A percentile compares a stretch with the other conserved stretches of the same genome.
Conservation (phyloP, 1,284 basidiomycete genomes). For the Boletellus sp. region DNA sequence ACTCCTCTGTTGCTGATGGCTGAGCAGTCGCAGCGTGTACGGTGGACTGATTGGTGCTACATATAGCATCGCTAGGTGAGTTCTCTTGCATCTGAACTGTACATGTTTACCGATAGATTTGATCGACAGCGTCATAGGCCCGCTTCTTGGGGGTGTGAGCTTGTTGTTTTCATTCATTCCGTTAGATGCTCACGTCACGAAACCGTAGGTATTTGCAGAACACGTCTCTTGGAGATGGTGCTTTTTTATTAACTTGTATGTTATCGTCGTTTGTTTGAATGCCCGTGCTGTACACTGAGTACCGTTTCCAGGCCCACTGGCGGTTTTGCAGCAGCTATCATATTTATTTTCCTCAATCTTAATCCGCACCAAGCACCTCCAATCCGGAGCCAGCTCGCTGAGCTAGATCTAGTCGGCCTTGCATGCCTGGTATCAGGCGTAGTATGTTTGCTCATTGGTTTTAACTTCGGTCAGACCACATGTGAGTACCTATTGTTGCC, state of each 20-base stretch:
- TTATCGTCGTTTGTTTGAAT: no score
- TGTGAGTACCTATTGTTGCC: slow-evolving; percentile 43
- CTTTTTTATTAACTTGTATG: slow-evolving; percentile 71
- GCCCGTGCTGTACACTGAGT: neutral
- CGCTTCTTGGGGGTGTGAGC: slow-evolving; percentile 64
- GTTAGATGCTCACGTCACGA: no score
- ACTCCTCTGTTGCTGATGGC: no score
- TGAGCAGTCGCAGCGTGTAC: slow-evolving; percentile 68
- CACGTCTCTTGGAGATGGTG: slow-evolving; percentile 78
- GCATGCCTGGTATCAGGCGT: slow-evolving; percentile 68
- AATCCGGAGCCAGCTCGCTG: slow-evolving; percentile 53
- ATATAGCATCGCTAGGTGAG: slow-evolving; percentile 57
- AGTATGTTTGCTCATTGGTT: slow-evolving; percentile 78
- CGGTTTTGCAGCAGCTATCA: slow-evolving; percentile 61
- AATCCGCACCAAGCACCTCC: slow-evolving; percentile 64
- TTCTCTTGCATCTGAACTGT: slow-evolving; percentile 39
- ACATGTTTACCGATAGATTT: neutral
- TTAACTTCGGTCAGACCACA: slow-evolving; percentile 67
- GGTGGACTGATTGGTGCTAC: slow-evolving; percentile 76
- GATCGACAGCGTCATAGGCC: slow-evolving; percentile 59
- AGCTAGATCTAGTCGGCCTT: slow-evolving; percentile 79
- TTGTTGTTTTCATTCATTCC: neutral
- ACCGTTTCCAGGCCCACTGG: slow-evolving; percentile 61
- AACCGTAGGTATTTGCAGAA: slow-evolving; percentile 42
- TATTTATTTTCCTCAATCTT: slow-evolving; percentile 81